phyloP scores from a whole-genome alignment of 495 filamentous ascomycete species.

The Neurospora africana region DNA sequence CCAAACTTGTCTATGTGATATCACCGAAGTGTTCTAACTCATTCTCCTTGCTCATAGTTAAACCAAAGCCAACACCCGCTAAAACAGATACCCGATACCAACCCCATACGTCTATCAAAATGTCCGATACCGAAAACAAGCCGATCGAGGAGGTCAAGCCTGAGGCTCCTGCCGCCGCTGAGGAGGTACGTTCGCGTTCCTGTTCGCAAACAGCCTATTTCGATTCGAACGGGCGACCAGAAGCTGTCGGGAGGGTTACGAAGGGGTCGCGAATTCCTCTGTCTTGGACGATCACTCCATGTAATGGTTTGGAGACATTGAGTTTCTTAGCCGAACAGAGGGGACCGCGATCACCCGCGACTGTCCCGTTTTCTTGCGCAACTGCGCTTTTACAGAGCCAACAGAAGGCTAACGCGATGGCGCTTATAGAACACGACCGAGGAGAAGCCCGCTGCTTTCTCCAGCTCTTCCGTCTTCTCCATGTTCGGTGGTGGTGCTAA shows the following conservation, averaged over 20 bases:
- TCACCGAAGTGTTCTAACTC: neutral
- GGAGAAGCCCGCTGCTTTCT: slow-evolving; percentile 22
- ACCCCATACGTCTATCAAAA: slow-evolving; percentile 13
- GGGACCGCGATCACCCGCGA: neutral
- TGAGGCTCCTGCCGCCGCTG: slow-evolving; percentile 38
- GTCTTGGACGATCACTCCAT: neutral
- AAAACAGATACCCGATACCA: neutral
- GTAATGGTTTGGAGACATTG: neutral
- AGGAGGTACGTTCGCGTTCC: slow-evolving; percentile 27
- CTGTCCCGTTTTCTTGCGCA: neutral
- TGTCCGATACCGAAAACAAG: slow-evolving; percentile 34
- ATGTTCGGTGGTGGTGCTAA: slow-evolving; percentile 97
- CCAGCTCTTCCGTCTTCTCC: slow-evolving; percentile 60
- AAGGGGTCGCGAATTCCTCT: neutral
- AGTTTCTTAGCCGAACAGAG: neutral
- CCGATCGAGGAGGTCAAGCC: slow-evolving; percentile 26
- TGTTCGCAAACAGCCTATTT: neutral
- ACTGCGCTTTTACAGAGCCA: neutral
- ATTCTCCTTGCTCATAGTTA: neutral
- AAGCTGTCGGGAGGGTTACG: neutral
- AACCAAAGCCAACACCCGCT: neutral
- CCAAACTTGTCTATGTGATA: neutral
- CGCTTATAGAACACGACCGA: slow-evolving; percentile 1
- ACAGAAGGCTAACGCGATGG: neutral
- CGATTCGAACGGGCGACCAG: neutral